Evolutionary conservation across 1,284 basidiomycete species (phyloP), one percentile per base, ranked within the genome.

Genomic region (Taiwanofungus camphoratus): DNA sequence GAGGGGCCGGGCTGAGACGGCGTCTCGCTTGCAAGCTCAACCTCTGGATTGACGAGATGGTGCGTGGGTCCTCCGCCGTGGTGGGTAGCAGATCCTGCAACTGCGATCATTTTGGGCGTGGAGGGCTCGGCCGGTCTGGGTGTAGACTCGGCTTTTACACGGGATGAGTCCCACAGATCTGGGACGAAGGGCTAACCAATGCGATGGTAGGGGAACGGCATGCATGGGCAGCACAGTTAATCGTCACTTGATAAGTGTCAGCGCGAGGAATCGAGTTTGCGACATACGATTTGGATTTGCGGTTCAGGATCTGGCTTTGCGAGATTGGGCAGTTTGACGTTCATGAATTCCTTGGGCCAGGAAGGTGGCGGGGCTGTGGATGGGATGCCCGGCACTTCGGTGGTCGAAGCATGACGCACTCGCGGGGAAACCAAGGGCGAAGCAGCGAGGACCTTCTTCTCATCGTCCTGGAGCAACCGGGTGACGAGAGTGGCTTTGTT

Each of bases 121-220:
- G 55, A 47, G 8, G 64, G 53, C 21, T 67, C 65, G 8, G 49
- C 42, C 6, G 55, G 50, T 4, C 51, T 46, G 7, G 55, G 51
- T 24, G 50, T 54, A 11, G 57, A 60, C 46, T 50, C 61, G 29
- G 61, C 56, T 43, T 68, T 65, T 39, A 64, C 56, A 21, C 62
- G 58, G 4, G 71, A 68, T 0, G 85, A 86, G 43, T 79, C 69
- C 82, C 82, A 86, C 52, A 79, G 76, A 63, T 87, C 84, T 30
- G 84, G 84, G 13, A 80, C 64, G 57, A 76, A 85, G 4, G 86
- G 86, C 86, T 89, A 52, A n/a, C n/a, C n/a, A n/a, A n/a, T n/a
- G n/a, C n/a, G 41, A 21, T 37, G 37, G 12, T 22, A 43, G 18
- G 16, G 31, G 18, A 16, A 33, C 7, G n/a, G 4, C 12, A 18